Conservation (phyloP, 1,284 basidiomycete genomes). For the Athelia psychrophila region DNA sequence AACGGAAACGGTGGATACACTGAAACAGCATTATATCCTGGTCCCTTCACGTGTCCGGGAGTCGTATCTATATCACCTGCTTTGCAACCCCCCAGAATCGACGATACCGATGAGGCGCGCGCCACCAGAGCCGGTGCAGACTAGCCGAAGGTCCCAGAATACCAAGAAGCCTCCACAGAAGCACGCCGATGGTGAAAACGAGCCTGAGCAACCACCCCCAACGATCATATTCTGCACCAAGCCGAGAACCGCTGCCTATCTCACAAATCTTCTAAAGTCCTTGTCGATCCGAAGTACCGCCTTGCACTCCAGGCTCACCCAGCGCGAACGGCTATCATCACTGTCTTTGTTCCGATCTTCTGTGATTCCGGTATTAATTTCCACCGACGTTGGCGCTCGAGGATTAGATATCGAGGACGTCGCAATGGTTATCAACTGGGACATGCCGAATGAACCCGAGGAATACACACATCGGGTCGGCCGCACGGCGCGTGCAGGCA, state of each 20-base stretch:
- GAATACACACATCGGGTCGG: conserved; percentile 84
- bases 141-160: conserved; percentile 22
- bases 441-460: conserved; percentile 77
- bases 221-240: conserved; percentile 96
- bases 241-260: conserved; percentile 86
- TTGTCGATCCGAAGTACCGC: conserved; percentile 85
- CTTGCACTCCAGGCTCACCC: conserved; percentile 90
- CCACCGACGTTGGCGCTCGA: conserved; percentile 93
- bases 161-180: conserved; percentile 33
- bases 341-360: conserved; percentile 86
- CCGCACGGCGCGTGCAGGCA: conserved; percentile 92
- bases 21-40: conserved; percentile 91
- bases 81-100: conserved; percentile 85
- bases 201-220: conserved; percentile 70
- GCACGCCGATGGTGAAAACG: conserved; percentile 44
- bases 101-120: conserved; percentile 64
- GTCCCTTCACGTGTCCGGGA: conserved; percentile 96
- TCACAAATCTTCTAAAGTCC: conserved; percentile 78
- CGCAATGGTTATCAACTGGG: conserved; percentile 96
- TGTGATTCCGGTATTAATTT: conserved; percentile 89
- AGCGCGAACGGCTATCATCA: conserved; percentile 84
- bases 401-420: conserved; percentile 96
- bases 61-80: conserved; percentile 87
- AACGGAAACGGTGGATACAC: conserved; percentile 80
- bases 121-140: conserved; percentile 46